These are phyloP conservation scores for Tulasnella calospora DNA, from an alignment of 768 basidiomycete genomes.

Conservation along the genomic window DNA sequence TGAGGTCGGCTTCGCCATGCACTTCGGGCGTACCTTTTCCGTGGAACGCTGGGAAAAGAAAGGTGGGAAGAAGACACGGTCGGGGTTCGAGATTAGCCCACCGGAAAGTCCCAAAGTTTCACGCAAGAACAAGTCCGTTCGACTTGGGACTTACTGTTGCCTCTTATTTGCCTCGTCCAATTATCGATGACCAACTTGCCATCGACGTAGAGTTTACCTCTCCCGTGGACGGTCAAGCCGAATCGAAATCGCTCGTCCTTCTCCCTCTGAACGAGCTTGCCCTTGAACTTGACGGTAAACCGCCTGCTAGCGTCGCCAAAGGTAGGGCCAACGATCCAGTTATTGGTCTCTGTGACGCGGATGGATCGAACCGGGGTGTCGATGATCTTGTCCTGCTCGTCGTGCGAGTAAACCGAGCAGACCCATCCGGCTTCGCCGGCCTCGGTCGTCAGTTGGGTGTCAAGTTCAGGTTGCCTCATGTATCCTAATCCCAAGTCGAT, in stretches of 20 bases:
- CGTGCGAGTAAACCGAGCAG: slow-evolving; percentile 58
- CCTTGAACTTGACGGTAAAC: slow-evolving; percentile 55
- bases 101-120: neutral
- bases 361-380: slow-evolving; percentile 47
- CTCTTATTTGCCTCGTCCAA: slow-evolving; percentile 66
- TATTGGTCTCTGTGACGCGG: slow-evolving; percentile 48
- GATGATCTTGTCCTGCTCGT: slow-evolving; percentile 45
- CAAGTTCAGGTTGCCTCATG: slow-evolving; percentile 64
- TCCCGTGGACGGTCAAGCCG: slow-evolving; percentile 35
- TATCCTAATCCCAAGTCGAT: slow-evolving; percentile 42
- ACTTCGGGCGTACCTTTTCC: slow-evolving; percentile 60
- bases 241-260: slow-evolving; percentile 37
- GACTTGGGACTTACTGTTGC: slow-evolving; percentile 43
- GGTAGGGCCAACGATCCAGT: slow-evolving; percentile 57
- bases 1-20: slow-evolving; percentile 47
- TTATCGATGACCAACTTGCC: slow-evolving; percentile 56
- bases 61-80: slow-evolving; percentile 50
- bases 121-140: neutral
- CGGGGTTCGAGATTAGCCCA: slow-evolving; percentile 36
- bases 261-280: slow-evolving; percentile 44
- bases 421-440: slow-evolving; percentile 58
- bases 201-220: slow-evolving; percentile 56
- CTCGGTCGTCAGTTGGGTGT: slow-evolving; percentile 50
- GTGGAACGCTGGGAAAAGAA: slow-evolving; percentile 46
- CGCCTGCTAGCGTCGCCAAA: slow-evolving; percentile 49